A percentile compares a stretch with the other conserved stretches of the same genome.
phyloP scores from a whole-genome alignment of 2,329 filamentous ascomycete genomes.

The Diaporthe sp. region DNA sequence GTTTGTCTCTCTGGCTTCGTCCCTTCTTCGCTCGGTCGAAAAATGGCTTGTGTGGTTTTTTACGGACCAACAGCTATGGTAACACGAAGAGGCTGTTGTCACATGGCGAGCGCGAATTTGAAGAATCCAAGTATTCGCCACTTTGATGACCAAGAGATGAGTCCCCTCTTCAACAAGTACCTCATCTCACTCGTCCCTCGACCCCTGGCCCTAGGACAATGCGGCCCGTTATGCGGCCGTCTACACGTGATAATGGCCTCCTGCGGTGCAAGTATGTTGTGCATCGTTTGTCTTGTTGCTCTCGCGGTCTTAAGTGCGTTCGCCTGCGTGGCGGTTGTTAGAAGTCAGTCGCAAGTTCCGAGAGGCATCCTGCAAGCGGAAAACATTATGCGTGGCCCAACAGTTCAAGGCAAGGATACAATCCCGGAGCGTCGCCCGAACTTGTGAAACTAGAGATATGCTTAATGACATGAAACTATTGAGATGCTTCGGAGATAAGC shows the following conservation, averaged over 20 bases:
- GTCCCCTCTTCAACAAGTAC: background rate
- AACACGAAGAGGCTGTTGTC: background rate
- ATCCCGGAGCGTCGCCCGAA: background rate
- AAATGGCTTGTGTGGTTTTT: background rate
- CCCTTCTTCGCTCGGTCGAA: background rate
- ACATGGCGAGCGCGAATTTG: background rate
- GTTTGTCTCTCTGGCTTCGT: background rate
- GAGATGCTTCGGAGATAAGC: background rate
- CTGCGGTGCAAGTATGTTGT: slow-evolving; percentile 51
- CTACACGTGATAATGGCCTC: slow-evolving; percentile 47
- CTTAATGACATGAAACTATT: background rate
- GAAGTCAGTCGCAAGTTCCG: background rate
- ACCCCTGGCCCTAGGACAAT: background rate
- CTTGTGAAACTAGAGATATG: background rate
- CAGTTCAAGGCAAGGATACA: background rate
- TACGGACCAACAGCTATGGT: rapidly evolving
- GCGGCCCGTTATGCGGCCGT: slow-evolving; percentile 48
- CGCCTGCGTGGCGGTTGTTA: background rate
- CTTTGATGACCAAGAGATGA: background rate
- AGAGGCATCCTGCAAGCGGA: background rate
- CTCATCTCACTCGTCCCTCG: background rate
- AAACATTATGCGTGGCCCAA: background rate
- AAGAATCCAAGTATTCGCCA: background rate
- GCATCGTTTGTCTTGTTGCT: slow-evolving; percentile 46
- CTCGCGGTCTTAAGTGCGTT: background rate